Percentiles rank a stretch among this genome's conserved stretches.
Evolutionary conservation across 2,329 filamentous ascomycete species (phyloP).

Genomic region (Diaporthe citrichinensis): DNA sequence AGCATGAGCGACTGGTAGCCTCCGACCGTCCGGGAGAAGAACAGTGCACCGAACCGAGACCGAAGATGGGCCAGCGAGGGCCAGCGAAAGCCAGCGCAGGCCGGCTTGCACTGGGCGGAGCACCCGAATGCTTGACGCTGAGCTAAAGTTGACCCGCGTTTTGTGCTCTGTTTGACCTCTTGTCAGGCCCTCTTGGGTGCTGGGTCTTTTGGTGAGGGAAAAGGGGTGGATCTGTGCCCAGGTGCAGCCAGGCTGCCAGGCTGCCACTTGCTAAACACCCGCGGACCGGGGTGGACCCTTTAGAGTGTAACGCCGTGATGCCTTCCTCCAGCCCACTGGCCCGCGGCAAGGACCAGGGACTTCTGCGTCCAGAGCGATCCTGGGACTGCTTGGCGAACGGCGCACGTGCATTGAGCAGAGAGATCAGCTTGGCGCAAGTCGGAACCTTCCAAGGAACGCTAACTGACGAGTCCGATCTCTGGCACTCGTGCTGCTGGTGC

Average conservation of each 20-base stretch:
- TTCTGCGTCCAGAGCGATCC: not conserved
- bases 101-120: not conserved
- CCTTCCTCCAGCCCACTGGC: conserved; percentile 12
- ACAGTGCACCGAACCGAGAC: conserved; percentile 13
- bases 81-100: conserved; percentile 6
- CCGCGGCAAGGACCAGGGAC: conserved; percentile 4
- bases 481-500: not conserved
- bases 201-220: not conserved
- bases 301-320: conserved; percentile 22
- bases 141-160: conserved; percentile 17
- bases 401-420: conserved; percentile 19
- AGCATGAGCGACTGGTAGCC: not conserved
- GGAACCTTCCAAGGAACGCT: conserved; percentile 1
- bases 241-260: conserved; percentile 26
- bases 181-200: not conserved
- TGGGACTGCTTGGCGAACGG: conserved; percentile 3
- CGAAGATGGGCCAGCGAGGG: conserved; percentile 1
- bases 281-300: conserved; percentile 23
- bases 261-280: conserved; percentile 22
- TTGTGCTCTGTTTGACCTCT: conserved; percentile 20
- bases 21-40: not conserved
- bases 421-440: conserved; percentile 16
- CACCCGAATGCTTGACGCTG: conserved; percentile 13
- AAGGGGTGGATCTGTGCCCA: conserved; percentile 22
- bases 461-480: not conserved